Evolutionary conservation across 2,329 filamentous ascomycete species (phyloP), one percentile per base, ranked within the genome.

Genomic region (Anisogramma anomala): DNA sequence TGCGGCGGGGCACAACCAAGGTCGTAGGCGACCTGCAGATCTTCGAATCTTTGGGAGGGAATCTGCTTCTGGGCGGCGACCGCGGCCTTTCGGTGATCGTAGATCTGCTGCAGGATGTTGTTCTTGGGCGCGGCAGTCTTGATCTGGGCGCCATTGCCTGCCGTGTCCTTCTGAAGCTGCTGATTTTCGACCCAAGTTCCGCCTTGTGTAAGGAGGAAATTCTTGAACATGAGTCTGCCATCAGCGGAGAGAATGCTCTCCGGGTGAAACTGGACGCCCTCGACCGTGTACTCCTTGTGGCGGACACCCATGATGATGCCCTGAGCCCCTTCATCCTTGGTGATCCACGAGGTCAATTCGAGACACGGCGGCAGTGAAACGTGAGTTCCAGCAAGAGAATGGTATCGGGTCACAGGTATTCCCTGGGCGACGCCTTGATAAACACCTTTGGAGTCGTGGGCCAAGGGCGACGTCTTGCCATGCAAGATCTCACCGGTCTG

Each of bases 231-330:
- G 26, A 74, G 65, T 26, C 88, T 79, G 3, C 93, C 91, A 44
- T 91, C 78, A 33, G 83, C 86, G 0, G 89, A 95, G 38, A 98
- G 66, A 43, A 98, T 98, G 58, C 89, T 96, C 63, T 98, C 91
- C 0, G 91, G 91, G 53, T 98, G 91, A 53, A 96, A 98, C 57
- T 98, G 91, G 13, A 98, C 91, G 30, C 88, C 91, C 60, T 98
- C 91, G n/a, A 96, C 72, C 2, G 84, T 74, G 54, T 81, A 83
- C 55, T 91, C 76, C 66, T 89, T 94, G 67, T 98, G 91, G 33
- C 91, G 80, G 33, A 98, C 84, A 34, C 91, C 91, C 82, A 96
- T 95, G 52, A 98, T 98, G 45, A 96, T 79, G 22, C 84, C 84
- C 49, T 83, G 86, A 22, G 77, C 77, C 38, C 80, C 80, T 56